A percentile compares a stretch with the other conserved stretches of the same genome.
Evolutionary conservation across 139 green algal species (phyloP).

Genomic region (Deuterostichococcus epilithicus): DNA sequence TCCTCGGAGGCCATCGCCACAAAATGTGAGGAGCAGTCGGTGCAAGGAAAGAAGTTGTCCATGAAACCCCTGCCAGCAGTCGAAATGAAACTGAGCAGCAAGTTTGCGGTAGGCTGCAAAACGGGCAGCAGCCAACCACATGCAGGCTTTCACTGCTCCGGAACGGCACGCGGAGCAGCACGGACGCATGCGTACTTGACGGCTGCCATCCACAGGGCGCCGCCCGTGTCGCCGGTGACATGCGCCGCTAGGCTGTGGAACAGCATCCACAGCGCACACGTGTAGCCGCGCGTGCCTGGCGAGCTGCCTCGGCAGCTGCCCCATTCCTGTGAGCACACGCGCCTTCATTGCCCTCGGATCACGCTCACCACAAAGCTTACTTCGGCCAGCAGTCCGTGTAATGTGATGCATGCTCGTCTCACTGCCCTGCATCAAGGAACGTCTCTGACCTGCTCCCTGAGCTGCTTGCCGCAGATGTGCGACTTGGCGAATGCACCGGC

Average conservation of each 20-base stretch:
- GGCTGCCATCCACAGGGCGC: constrained; percentile 32
- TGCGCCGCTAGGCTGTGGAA: constrained; percentile 55
- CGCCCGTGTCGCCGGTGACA: constrained; percentile 14
- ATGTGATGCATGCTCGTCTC: neutral
- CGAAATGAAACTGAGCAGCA: neutral
- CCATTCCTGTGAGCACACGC: constrained; percentile 24
- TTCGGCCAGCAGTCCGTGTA: neutral
- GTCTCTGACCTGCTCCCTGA: neutral
- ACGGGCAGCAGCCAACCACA: too few species aligned
- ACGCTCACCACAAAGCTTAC: too few species aligned
- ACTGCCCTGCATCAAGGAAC: neutral
- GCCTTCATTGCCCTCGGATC: too few species aligned
- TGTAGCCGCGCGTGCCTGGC: constrained; percentile 56
- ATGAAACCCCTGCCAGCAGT: constrained; percentile 37
- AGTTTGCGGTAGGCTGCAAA: too few species aligned
- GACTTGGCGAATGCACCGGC: neutral
- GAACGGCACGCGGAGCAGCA: too few species aligned
- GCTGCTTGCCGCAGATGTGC: constrained; percentile 29
- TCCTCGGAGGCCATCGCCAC: constrained; percentile 23
- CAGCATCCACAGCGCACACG: constrained; percentile 72
- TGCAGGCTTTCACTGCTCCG: too few species aligned
- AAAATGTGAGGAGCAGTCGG: constrained; percentile 54
- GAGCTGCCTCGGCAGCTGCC: constrained; percentile 42
- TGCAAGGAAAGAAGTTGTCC: constrained; percentile 52
- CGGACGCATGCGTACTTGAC: constrained; percentile 32